Evolutionary conservation across 1,284 basidiomycete genomes (phyloP), one percentile per base, ranked within the genome.

Genomic region (Ceratorhiza oryzae-sativae): DNA sequence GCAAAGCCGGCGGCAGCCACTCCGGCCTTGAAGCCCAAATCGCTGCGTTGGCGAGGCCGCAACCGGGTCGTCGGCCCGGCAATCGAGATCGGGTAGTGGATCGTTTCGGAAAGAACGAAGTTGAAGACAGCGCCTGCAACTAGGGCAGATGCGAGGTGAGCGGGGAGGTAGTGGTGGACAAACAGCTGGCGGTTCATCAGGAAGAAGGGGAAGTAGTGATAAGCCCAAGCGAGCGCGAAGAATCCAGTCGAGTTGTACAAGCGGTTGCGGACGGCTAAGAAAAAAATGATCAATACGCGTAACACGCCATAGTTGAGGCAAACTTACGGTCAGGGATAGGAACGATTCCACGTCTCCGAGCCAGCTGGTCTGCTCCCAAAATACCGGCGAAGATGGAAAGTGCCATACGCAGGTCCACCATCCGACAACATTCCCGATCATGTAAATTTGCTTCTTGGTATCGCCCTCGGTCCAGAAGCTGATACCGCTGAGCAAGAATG

Each of bases 121-220:
- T 93, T 95, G 77, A 98, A 84, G 36, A 98, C 90, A 2, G 93
- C 87, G 51, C 97, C 97, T 18, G 96, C 94, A 58, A 97, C 89
- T 71, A 99, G 85, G 15, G 94, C 91, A 6, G 95, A 96, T 27
- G 93, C 92, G 48, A 99, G 86, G 80, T 97, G 94, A 0, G 94
- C 94, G 4, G 97, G 97, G 8, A 99, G 89, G 80, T 99, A 99
- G 81, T 99, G 97, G 80, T 99, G 97, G 46, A 99, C 84, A 86
- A 98, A 98, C 39, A 97, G 86, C 79, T 99, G 97, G 68, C 97
- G 93, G 78, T 87, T 91, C 95, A 99, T 98, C 41, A 98, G 86
- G 89, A 93, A 99, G 87, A 99, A 99, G 12, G 97, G 97, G 78
- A 94, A 84, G 83, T 98, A 99, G 82, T 99, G 97, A 75, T 92